Base-by-base conservation (phyloP, 2,329 filamentous ascomycete genomes). In the Hysterium pulicare region DNA sequence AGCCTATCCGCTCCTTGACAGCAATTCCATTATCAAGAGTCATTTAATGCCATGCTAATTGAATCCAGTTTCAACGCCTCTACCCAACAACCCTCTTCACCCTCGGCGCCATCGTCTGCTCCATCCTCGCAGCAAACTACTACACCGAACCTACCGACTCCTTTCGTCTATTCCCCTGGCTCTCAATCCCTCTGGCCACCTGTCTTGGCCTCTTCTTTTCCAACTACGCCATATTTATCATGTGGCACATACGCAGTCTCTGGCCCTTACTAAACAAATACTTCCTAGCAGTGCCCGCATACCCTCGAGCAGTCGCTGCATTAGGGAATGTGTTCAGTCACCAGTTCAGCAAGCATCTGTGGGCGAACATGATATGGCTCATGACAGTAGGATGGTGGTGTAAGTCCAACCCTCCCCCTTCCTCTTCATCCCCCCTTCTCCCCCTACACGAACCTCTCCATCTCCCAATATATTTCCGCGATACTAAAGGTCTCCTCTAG, bases 241-340 rank as follows among this genome's bases (percentile, higher is more conserved):
- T 74, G 21, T 89, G 85, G 83, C 77, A 76, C 51, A 51, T 81
- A 9, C 84, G 85, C 35, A 79, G 80, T 1, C 54, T 82, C 22
- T 91, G 84, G 83, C 66, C 69, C 10, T 39, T 81, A 13, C 67
- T 89, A 51, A 90, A 88, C 67, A 78, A 73, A 48, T 84, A 84
- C 69, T 62, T 65, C 49, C 62, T 60, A 54, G 58, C 64, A 41
- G 52, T 59, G 7, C 62, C 61, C 9, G 62, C 80, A 5, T 81
- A 81, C 39, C 84, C 86, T 7, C 76, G 76, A 48, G 76, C 84
- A 3, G 44, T 80, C 16, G 76, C 78, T 48, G 64, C 87, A 47
- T 56, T 91, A 21, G 79, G 80, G 24, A 79, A 80, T 51, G 70
- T 79, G 38, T 87, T 90, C 69, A 86, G 82, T 16, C 87, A 93